Percentiles rank a stretch among this genome's conserved stretches.
These are phyloP conservation scores for Aspergillus sp. DNA, from an alignment of 2,329 filamentous ascomycete species.

Conservation along the genomic window DNA sequence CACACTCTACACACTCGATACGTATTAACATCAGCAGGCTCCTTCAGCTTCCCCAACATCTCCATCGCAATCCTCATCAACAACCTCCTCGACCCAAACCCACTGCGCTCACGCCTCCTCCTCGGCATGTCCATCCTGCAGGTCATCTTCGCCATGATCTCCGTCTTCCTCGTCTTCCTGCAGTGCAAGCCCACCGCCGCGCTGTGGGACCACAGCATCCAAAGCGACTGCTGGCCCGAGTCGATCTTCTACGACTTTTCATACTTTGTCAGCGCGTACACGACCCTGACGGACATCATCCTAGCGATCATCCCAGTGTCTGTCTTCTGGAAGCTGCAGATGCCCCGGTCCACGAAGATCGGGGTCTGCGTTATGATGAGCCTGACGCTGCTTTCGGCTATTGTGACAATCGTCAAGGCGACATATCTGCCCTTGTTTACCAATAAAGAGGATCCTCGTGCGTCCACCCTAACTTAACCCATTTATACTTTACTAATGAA, in stretches of 20 bases:
- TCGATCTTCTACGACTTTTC: conserved; percentile 22
- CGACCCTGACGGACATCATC: conserved; percentile 27
- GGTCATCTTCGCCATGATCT: conserved; percentile 24
- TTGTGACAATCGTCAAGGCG: conserved; percentile 29
- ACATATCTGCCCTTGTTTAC: conserved; percentile 26
- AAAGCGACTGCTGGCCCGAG: conserved; percentile 23
- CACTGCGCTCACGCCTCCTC: conserved; percentile 16
- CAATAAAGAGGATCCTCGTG: conserved; percentile 23
- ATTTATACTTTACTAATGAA: too few relatives aligned
- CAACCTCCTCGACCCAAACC: conserved; percentile 26
- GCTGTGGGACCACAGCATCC: conserved; percentile 21
- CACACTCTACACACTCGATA: too few relatives aligned
- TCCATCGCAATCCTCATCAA: conserved; percentile 27
- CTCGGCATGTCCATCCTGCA: conserved; percentile 25
- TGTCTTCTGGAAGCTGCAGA: conserved; percentile 28
- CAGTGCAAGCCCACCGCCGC: conserved; percentile 22
- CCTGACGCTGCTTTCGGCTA: conserved; percentile 26
- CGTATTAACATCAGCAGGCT: not conserved
- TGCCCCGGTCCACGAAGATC: conserved; percentile 23
- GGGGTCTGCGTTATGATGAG: conserved; percentile 29
- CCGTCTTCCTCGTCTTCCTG: conserved; percentile 25
- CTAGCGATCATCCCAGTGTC: conserved; percentile 25
- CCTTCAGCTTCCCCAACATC: conserved; percentile 31
- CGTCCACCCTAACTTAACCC: not conserved
- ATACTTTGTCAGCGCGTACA: conserved; percentile 29